Base-by-base conservation (phyloP, 2,329 filamentous ascomycete genomes). In the Fusarium algeriense region DNA sequence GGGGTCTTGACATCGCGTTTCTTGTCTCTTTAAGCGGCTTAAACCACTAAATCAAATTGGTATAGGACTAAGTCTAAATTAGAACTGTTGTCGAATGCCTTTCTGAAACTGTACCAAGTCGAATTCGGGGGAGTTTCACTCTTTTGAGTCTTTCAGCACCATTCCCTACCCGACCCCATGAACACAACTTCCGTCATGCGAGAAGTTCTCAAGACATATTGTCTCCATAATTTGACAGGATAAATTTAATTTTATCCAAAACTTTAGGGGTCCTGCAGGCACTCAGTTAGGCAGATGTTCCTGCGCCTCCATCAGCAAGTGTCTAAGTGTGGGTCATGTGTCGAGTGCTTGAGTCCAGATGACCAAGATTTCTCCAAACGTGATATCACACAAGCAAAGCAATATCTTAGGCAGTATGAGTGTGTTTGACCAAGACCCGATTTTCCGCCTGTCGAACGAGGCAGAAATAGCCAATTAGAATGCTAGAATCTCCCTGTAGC, bases 241-340 rank as follows among this genome's bases (percentile, higher is more conserved):
- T 43, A 34, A 34, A 35, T 20, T 40, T 44, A 3, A 26, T 30
- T 14, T 14, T 12, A 64, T 35, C 23, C 60, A 44, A 71, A 46
- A 68, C 52, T 54, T 48, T 41, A 15, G 28, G 45, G 52, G 43
- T 23, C 40, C 23, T 23, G 19, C 26, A 64, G 46, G 53, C 55
- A 67, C 60, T 65, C 44, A 67, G 11, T 41, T 49, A 75, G 70
- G 71, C 74, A 76, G 73, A 73, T 69, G 71, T 64, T 60, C 61
- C 63, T 76, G 58, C 60, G 60, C 73, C 73, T 61, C 66, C 59
- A 52, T 74, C 58, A 75, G 60, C 62, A 38, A 64, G 66, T 71
- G 66, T 68, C 55, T 28, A 32, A 45, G 63, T 52, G 23, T 32
- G 64, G 69, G 69, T 76, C 74, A 76, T 76, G 73, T 74, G 74